A percentile compares a stretch with the other conserved stretches of the same genome.
Evolutionary conservation across 2,329 filamentous ascomycete genomes (phyloP).

Genomic region (Claviceps sp.): DNA sequence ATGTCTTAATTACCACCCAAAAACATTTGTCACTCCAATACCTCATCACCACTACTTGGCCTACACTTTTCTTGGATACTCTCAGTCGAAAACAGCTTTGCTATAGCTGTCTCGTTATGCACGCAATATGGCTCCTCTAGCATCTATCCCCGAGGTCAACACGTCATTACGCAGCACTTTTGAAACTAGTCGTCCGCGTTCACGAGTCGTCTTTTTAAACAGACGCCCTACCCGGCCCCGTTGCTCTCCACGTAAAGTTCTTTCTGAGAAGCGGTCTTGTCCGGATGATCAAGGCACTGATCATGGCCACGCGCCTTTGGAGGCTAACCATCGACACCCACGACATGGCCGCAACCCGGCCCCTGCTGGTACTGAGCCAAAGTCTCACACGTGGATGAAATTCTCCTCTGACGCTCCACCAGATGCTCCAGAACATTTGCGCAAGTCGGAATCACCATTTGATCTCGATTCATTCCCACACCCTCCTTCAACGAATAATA

Average conservation of each 20-base stretch:
- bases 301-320: neutral
- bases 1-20: conserved; percentile 4
- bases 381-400: conserved; percentile 1
- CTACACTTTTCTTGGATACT: conserved; percentile 12
- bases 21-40: conserved; percentile 1
- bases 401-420: neutral
- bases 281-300: neutral
- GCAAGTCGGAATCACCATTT: conserved; percentile 9
- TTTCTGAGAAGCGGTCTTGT: conserved; percentile 1
- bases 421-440: neutral
- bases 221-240: conserved; percentile 13
- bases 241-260: conserved; percentile 6
- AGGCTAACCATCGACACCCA: neutral
- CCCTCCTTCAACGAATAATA: conserved; percentile 8
- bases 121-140: conserved; percentile 16
- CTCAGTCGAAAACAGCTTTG: conserved; percentile 9
- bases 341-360: neutral
- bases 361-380: neutral
- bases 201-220: conserved; percentile 16
- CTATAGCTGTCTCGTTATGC: conserved; percentile 3
- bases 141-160: conserved; percentile 16
- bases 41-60: conserved; percentile 4
- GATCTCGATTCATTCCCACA: conserved; percentile 13
- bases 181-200: conserved; percentile 10
- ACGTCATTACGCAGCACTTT: conserved; percentile 9